phyloP scores from a whole-genome alignment of 257 asterid species.

The Fraxinus americana region DNA sequence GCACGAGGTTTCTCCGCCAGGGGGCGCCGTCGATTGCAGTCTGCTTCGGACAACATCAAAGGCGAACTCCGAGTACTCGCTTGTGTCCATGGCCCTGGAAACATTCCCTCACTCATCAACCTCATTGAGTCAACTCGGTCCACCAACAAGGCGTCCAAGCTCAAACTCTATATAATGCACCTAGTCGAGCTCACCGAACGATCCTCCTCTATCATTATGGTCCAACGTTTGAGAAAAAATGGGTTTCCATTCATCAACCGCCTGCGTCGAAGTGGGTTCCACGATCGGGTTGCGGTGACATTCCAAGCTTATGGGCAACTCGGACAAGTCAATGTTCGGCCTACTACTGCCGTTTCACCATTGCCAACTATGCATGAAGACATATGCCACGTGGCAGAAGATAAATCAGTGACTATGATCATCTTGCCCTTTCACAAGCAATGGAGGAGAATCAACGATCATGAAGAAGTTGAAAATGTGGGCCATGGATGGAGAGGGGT shows the following conservation, averaged over 20 bases:
- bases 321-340: slow-evolving; percentile 31
- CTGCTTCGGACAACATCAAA: slow-evolving; percentile 9
- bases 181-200: slow-evolving; percentile 58
- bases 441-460: slow-evolving; percentile 32
- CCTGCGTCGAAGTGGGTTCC: slow-evolving; percentile 25
- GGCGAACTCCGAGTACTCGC: slow-evolving; percentile 48
- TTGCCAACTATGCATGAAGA: slow-evolving; percentile 51
- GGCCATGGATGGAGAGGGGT: slow-evolving; percentile 44
- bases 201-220: slow-evolving; percentile 56
- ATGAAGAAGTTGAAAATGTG: slow-evolving; percentile 29
- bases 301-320: slow-evolving; percentile 34
- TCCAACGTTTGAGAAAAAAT: slow-evolving; percentile 38
- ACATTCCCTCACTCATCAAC: slow-evolving; percentile 45
- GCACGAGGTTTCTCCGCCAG: slow-evolving; percentile 22
- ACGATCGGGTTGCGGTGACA: slow-evolving; percentile 35
- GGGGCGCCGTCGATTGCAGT: slow-evolving; percentile 17
- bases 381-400: slow-evolving; percentile 45
- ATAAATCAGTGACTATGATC: slow-evolving; percentile 35
- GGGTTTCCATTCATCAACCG: slow-evolving; percentile 48
- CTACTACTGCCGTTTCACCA: slow-evolving; percentile 36
- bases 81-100: slow-evolving; percentile 47
- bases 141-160: slow-evolving; percentile 31
- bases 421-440: slow-evolving; percentile 45
- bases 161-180: slow-evolving; percentile 52
- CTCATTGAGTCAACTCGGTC: slow-evolving; percentile 49